These are phyloP conservation scores for Solanum appendiculatum DNA, from an alignment of 257 asterid genomes.

Conservation along the genomic window DNA sequence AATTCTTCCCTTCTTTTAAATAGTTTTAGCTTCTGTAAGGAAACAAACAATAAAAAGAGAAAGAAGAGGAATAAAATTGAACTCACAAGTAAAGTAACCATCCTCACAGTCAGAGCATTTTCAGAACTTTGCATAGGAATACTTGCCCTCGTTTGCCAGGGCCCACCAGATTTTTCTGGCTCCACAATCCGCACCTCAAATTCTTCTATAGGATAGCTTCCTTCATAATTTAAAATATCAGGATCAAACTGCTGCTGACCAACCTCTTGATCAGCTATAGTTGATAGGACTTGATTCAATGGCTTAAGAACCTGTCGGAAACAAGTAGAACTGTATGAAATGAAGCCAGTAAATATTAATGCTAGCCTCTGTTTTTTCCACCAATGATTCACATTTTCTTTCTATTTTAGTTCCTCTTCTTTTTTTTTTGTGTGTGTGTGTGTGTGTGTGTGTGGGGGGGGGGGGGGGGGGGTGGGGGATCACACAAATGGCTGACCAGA, in stretches of 20 bases:
- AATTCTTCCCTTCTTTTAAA: background rate
- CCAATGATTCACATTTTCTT: background rate
- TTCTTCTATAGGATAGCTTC: constrained; percentile 87
- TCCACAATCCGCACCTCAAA: constrained; percentile 92
- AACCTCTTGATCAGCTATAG: constrained; percentile 92
- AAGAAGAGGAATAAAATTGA: constrained; percentile 1
- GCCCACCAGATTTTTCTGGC: constrained; percentile 75
- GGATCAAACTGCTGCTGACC: constrained; percentile 80
- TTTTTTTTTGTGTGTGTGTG: background rate
- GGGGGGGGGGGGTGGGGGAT: background rate
- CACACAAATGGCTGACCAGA: background rate
- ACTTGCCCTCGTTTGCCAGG: constrained; percentile 86
- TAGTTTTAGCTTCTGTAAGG: background rate
- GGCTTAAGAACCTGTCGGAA: constrained; percentile 66
- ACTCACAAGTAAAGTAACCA: constrained; percentile 84
- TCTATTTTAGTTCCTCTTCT: background rate
- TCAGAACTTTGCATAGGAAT: constrained; percentile 95
- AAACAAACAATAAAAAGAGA: background rate
- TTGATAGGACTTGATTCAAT: constrained; percentile 77
- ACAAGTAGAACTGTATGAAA: background rate
- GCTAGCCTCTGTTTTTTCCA: background rate
- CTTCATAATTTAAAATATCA: constrained; percentile 57
- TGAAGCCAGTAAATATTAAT: background rate
- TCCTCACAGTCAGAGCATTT: constrained; percentile 89
- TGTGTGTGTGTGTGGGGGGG: background rate